These are phyloP conservation scores for Smallanthus sonchifolius DNA, from an alignment of 129 eudicot species.

Conservation along the genomic window DNA sequence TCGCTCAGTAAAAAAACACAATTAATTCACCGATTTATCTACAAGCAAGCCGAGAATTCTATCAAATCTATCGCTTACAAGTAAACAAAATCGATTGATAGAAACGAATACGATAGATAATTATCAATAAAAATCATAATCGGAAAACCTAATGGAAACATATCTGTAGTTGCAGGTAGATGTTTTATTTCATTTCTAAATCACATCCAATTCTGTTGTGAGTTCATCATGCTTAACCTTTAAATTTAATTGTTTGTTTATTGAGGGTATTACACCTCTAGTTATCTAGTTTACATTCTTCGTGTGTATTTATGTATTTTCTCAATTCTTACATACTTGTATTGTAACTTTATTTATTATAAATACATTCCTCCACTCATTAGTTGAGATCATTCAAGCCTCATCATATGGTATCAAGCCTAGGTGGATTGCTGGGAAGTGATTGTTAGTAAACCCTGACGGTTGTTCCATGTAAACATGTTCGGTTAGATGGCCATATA, in stretches of 20 bases:
- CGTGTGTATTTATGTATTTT: too few species aligned
- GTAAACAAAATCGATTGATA: not conserved
- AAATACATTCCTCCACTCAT: too few species aligned
- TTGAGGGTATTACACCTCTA: not conserved
- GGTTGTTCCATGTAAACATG: too few species aligned
- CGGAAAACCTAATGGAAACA: slow-evolving; percentile 45
- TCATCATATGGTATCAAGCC: too few species aligned
- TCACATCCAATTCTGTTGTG: not conserved
- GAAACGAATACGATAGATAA: not conserved
- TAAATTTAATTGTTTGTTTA: not conserved
- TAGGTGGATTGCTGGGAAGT: too few species aligned
- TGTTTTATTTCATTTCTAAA: not conserved
- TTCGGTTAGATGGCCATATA: too few species aligned
- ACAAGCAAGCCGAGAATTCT: not conserved
- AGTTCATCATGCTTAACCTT: slow-evolving; percentile 22
- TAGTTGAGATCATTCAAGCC: too few species aligned
- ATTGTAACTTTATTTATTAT: too few species aligned
- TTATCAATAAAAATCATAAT: too few species aligned
- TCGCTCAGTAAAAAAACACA: not conserved
- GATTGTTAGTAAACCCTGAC: too few species aligned
- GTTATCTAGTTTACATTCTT: too few species aligned
- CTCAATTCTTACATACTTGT: too few species aligned
- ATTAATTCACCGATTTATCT: not conserved
- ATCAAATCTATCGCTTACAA: not conserved
- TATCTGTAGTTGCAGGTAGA: slow-evolving; percentile 79